Conservation (phyloP, 2,329 filamentous ascomycete species). For the Colletotrichum gloeosporioides region DNA sequence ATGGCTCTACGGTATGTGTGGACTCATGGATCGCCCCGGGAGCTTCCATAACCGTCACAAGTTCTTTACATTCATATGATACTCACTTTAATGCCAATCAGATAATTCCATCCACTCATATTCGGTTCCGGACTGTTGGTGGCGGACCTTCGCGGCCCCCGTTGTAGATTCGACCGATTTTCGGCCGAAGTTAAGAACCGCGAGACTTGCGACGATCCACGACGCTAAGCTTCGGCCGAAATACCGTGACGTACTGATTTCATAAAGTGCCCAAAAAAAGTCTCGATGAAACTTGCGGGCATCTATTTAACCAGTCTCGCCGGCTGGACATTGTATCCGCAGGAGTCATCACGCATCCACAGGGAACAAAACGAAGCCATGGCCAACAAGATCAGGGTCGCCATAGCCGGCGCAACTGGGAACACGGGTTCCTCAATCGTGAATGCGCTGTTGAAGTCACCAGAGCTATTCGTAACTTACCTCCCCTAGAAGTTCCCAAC, state of each 20-base stretch:
- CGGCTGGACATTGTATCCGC: neutral
- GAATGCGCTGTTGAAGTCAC: neutral
- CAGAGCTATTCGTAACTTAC: neutral
- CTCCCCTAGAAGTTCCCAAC: neutral
- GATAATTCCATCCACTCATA: neutral
- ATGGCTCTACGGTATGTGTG: neutral
- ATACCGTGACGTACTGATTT: neutral
- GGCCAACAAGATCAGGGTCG: neutral
- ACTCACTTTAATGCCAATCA: neutral
- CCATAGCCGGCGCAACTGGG: neutral
- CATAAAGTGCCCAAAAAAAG: neutral
- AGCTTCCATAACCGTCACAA: neutral
- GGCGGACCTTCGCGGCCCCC: neutral
- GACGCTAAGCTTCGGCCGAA: neutral
- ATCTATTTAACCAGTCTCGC: neutral
- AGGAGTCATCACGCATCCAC: neutral
- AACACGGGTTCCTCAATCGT: neutral
- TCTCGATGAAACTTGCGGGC: neutral
- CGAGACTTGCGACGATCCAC: rapidly evolving
- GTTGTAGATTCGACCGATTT: neutral
- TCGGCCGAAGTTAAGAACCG: rapidly evolving
- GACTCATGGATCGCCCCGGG: rapidly evolving
- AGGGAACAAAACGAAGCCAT: neutral
- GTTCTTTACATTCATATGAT: neutral
- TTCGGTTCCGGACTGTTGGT: neutral